Evolutionary conservation across 257 asterid genomes (phyloP), one percentile per base, ranked within the genome.

Genomic region (Paulownia fortunei): DNA sequence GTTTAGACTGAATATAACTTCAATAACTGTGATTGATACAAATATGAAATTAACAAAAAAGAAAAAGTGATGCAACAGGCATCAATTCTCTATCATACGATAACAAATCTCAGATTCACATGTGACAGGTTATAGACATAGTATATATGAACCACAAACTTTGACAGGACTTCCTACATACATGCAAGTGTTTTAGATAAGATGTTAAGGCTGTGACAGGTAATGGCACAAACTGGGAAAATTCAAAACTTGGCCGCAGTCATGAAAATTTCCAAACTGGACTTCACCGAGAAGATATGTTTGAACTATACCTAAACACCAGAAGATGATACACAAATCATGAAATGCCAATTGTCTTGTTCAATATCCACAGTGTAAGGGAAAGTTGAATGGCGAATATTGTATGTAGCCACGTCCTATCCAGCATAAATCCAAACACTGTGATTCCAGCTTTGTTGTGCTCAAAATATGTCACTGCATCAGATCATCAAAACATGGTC

Each of bases 381-480:
- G 99, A 86, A 27, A 95, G 84, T 59, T 95, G 93, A 66, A 95
- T 88, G 4, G 90, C 97, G 21, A 89, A 74, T 55, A 95, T 88
- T 0, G 95, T 88, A 18, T 89, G 99, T 4, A 95, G 89, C 93
- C 88, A 87, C 3, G 94, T 80, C 76, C 99, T 73, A 59, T 95
- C 99, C 85, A 95, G 88, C 95, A 92, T 90, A 51, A 95, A 95
- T 27, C 99, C 99, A 41, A 89, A 95, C 66, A 95, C 94, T 0
- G 99, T 95, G 34, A 95, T 91, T 69, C 99, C 99, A 52, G 98
- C 98, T 82, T 80, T 83, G 87, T 95, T 92, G 84, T 95, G 92
- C 88, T 90, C 94, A 30, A 95, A 92, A 80, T 95, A 95, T 21
- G 95, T 87, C 82, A 91, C 99, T 95, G 94, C 89, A 86, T 15